A percentile compares a stretch with the other conserved stretches of the same genome.
Evolutionary conservation across 176 grass and related monocot genomes (phyloP).

Genomic region (Microstegium vimineum): DNA sequence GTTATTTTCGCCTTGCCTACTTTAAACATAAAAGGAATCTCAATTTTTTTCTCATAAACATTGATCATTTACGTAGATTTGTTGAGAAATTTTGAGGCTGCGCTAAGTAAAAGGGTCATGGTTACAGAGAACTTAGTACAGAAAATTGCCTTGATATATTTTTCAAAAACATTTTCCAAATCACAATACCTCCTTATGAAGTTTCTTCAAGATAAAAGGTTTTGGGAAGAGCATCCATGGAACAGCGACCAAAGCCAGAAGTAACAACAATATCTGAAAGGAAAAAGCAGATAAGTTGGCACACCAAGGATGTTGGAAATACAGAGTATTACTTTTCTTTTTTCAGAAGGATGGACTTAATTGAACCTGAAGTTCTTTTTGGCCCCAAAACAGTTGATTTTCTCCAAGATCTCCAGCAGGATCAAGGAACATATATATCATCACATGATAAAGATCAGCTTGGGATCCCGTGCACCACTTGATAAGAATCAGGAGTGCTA

Average conservation of each 20-base stretch:
- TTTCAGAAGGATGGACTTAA: conserved; percentile 21
- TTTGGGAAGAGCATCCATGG: conserved; percentile 99
- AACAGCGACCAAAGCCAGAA: conserved; percentile 83
- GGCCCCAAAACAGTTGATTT: conserved; percentile 97
- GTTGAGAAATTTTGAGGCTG: neutral
- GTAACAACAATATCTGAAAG: conserved; percentile 77
- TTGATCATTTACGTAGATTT: neutral
- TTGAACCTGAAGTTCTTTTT: conserved; percentile 86
- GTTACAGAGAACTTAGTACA: neutral
- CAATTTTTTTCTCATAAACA: neutral
- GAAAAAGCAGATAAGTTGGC: conserved; percentile 21
- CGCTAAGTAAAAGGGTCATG: neutral
- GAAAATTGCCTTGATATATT: neutral
- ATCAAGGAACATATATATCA: conserved; percentile 99
- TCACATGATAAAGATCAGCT: conserved; percentile 98
- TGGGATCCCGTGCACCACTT: conserved; percentile 97
- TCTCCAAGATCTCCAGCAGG: conserved; percentile 90
- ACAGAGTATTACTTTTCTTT: conserved; percentile 8
- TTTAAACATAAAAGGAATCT: neutral
- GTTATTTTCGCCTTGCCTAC: neutral
- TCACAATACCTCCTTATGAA: conserved; percentile 80
- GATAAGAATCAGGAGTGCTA: conserved; percentile 86
- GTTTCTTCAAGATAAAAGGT: conserved; percentile 89
- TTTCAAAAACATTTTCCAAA: neutral
- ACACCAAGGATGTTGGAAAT: conserved; percentile 19